phyloP scores from a whole-genome alignment of 2,329 filamentous ascomycete genomes.

The Davidsoniella neocaledoniae region DNA sequence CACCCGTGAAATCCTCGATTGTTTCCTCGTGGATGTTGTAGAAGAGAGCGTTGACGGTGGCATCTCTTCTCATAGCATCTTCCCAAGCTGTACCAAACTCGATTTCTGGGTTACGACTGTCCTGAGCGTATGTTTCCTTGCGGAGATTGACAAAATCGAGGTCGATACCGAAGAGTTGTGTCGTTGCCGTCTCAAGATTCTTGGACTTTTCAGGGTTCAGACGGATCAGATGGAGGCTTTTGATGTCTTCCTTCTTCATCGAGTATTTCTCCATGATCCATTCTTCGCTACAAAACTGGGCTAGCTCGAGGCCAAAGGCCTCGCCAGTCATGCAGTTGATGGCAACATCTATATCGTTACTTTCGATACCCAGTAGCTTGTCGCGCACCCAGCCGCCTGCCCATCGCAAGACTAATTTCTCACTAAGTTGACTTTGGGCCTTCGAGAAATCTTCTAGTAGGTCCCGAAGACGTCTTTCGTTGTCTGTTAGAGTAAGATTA shows the following conservation, averaged over 20 bases:
- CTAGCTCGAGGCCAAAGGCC: constrained; percentile 52
- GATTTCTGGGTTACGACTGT: constrained; percentile 79
- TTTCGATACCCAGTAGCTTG: constrained; percentile 55
- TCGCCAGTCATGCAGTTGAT: constrained; percentile 76
- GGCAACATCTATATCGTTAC: constrained; percentile 70
- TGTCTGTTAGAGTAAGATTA: constrained; percentile 51
- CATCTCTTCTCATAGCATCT: constrained; percentile 77
- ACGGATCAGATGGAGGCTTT: constrained; percentile 71
- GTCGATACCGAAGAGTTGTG: constrained; percentile 69
- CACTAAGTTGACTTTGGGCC: constrained; percentile 27
- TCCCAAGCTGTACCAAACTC: constrained; percentile 87
- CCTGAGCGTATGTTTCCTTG: constrained; percentile 78
- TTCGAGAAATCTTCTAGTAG: constrained; percentile 69
- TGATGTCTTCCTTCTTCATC: constrained; percentile 41
- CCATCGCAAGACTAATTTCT: constrained; percentile 49
- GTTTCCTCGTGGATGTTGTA: constrained; percentile 65
- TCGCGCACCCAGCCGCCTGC: constrained; percentile 81
- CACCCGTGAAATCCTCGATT: constrained; percentile 76
- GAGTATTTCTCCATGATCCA: constrained; percentile 45
- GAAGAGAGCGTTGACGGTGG: constrained; percentile 89
- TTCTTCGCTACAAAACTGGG: constrained; percentile 46
- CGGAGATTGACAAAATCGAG: constrained; percentile 89
- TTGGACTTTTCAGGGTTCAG: constrained; percentile 94
- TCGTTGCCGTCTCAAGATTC: constrained; percentile 82
- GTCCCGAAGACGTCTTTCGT: constrained; percentile 55